These are phyloP conservation scores for Fraxinus ornus DNA, from an alignment of 305 asterid species.

Conservation along the genomic window DNA sequence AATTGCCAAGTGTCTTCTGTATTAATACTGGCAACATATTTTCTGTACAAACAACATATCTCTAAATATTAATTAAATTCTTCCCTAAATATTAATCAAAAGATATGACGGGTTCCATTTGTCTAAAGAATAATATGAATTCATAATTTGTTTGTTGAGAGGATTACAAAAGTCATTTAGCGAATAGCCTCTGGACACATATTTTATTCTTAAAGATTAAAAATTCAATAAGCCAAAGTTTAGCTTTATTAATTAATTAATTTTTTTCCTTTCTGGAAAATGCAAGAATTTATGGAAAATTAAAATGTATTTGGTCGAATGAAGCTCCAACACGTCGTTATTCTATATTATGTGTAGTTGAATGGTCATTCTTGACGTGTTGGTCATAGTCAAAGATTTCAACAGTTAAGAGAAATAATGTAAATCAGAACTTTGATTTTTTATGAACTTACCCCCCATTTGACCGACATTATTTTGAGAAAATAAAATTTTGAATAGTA, in stretches of 20 bases:
- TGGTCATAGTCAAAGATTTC: neutral
- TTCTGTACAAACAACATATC: no score
- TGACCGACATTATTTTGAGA: no score
- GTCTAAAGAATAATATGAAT: neutral
- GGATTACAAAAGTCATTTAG: neutral
- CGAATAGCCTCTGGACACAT: neutral
- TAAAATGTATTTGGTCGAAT: no score
- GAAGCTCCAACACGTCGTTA: no score
- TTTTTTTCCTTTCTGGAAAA: neutral
- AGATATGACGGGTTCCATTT: neutral
- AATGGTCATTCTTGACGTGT: neutral
- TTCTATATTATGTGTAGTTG: neutral
- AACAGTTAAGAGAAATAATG: neutral
- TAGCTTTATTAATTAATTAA: neutral
- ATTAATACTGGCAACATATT: no score
- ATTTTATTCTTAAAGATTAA: neutral
- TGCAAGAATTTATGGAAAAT: no score
- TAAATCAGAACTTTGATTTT: neutral
- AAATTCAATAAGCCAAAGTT: neutral
- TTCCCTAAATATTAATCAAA: neutral
- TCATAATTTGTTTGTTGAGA: neutral
- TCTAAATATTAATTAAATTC: no score
- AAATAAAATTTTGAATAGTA: no score
- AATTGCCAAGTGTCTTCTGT: no score
- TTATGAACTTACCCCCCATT: no score